phyloP scores from a whole-genome alignment of 2,329 filamentous ascomycete species.

The Dactylella cylindrospora region DNA sequence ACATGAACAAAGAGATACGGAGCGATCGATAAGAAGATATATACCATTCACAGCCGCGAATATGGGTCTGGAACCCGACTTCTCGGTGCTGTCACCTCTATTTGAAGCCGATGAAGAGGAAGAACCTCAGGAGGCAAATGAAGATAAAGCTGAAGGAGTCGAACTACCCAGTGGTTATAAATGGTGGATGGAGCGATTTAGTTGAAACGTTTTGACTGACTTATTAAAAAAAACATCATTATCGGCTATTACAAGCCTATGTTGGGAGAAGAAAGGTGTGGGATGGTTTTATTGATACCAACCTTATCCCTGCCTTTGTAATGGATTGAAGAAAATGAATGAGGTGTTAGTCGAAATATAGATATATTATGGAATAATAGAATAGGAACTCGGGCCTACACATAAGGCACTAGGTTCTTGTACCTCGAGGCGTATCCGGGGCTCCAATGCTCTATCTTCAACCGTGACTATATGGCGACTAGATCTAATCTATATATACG shows the following conservation, averaged over 20 bases:
- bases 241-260: slow-evolving; percentile 1
- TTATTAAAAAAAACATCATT: no score
- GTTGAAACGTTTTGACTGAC: no score
- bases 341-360: slow-evolving; percentile 12
- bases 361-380: slow-evolving; percentile 19
- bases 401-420: no score
- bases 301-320: slow-evolving; percentile 31
- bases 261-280: slow-evolving; percentile 11
- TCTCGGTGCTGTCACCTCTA: no score
- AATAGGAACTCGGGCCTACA: neutral
- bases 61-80: no score
- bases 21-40: neutral
- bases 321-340: slow-evolving; percentile 8
- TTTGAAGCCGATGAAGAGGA: neutral
- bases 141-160: neutral
- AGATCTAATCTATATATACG: neutral
- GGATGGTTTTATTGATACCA: slow-evolving; percentile 45
- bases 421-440: neutral
- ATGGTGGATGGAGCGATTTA: no score
- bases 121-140: neutral
- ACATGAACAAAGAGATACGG: no score
- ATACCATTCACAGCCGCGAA: no score
- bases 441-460: neutral
- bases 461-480: neutral
- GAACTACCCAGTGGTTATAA: no score